These are phyloP conservation scores for Colletotrichum tabaci DNA, from an alignment of 2,329 filamentous ascomycete species.

Conservation along the genomic window DNA sequence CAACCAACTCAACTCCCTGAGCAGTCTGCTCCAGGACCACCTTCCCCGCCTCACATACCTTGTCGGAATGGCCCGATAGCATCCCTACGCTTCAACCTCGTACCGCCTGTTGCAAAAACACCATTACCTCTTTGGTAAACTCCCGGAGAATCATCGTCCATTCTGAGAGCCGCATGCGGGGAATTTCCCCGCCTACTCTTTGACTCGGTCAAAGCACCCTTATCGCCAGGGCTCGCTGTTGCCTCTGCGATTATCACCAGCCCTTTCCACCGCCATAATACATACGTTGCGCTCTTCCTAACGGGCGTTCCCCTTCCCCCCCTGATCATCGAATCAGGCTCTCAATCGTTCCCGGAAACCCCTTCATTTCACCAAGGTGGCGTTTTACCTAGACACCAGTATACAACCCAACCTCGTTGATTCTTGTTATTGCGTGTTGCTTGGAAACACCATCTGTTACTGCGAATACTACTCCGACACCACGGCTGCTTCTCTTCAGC, in stretches of 20 bases:
- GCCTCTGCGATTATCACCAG: conserved; percentile 14
- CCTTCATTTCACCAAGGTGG: conserved; percentile 39
- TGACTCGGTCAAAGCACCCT: conserved; percentile 45
- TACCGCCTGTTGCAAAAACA: conserved; percentile 22
- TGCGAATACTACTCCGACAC: conserved; percentile 39
- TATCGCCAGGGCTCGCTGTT: conserved; percentile 37
- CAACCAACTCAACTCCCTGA: background rate
- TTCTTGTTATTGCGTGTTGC: conserved; percentile 43
- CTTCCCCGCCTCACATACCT: conserved; percentile 1
- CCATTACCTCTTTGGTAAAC: conserved; percentile 41
- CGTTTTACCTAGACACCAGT: conserved; percentile 42
- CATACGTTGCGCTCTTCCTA: conserved; percentile 15
- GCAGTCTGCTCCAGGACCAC: background rate
- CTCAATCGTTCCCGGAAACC: conserved; percentile 1
- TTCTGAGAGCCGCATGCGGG: conserved; percentile 44
- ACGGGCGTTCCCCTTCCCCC: background rate
- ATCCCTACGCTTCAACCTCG: conserved; percentile 32
- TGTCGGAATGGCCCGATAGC: conserved; percentile 42
- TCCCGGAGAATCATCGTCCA: conserved; percentile 35
- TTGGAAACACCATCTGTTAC: conserved; percentile 40
- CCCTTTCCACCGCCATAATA: background rate
- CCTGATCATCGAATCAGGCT: conserved; percentile 31
- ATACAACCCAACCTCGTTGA: conserved; percentile 41
- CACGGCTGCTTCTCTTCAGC: conserved; percentile 12
- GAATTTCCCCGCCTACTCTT: conserved; percentile 44